Evolutionary conservation across 2,329 filamentous ascomycete genomes (phyloP), one percentile per base, ranked within the genome.

Genomic region (Orbilia oligospora): DNA sequence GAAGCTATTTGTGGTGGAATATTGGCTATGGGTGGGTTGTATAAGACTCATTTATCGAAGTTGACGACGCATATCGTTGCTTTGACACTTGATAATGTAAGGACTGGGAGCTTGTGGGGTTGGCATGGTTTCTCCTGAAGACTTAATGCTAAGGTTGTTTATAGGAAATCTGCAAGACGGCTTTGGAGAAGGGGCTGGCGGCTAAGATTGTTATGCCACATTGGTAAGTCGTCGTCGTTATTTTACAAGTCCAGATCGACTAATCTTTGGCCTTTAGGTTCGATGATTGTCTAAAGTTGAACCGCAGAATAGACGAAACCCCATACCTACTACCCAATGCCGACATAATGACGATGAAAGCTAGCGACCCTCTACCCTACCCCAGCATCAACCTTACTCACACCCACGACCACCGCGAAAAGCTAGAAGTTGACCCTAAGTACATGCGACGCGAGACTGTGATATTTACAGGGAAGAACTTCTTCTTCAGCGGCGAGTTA

Each of bases 251-350:
- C 46, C 36, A 46, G 30, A 58, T 44, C 78, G 63, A 9, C 82
- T 85, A 80, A 84, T 71, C 12, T 41, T 41, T n/a, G 30, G 41
- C 8, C 10, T 24, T 6, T 53, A 94, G 92, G 94, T 97, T 99
- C 83, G 95, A 98, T 82, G 95, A 97, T 83, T 99, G 96, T 85
- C 89, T 99, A 81, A 96, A 93, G 84, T 89, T 99, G 30, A 94
- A 95, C 63, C 94, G 93, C 84, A 90, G 93, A 76, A 97, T 99
- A 81, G 92, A 93, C 81, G 96, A 99, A 84, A 86, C 87, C 5
- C 96, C 96, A 0, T 99, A 99, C 83, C 86, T 89, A 20, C 87
- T 98, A 0, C 96, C 96, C 0, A 88, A 98, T 80, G 92, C 96
- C 0, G 93, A 97, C 80, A 92, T 97, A 38, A 86, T 97, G n/a